Base-by-base conservation (phyloP, 1,139 yeast species). In the Suhomyces kunorum region DNA sequence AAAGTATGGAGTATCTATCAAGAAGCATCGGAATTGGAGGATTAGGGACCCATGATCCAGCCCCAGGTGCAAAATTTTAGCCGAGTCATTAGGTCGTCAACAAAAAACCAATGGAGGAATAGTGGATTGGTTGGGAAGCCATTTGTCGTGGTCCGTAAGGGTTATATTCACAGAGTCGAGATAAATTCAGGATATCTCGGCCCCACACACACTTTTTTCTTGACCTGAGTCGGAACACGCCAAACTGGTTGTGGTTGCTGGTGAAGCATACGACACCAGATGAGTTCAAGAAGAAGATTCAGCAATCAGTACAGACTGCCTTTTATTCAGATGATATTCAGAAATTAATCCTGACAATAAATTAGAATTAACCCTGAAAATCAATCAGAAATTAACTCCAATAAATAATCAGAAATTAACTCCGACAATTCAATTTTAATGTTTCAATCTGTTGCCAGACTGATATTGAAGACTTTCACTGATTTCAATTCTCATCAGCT, bases 161-260 rank as follows among this genome's bases (percentile, higher is more conserved):
- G 46, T 40, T 40, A 43, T 34, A 39, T 43, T 40, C 41, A 36
- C 25, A 34, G 38, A 34, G 35, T 16, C 33, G 31, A 33, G 42
- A 38, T 34, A 32, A 34, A 28, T 38, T 46, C 47, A 45, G 39
- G 28, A 39, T 42, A 38, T 36, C 33, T 39, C 40, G 22, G 20
- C 36, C 36, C 41, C 43, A 45, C 50, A 48, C 51, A 48, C 50
- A 43, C 43, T 29, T 38, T 45, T 45, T 48, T 49, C 41, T 36
- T 45, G 48, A 42, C 43, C 45, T 33, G 24, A 28, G 24, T 24
- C 25, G 24, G 24, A 11, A 23, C 17, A 16, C 17, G n/a, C 7
- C 28, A 24, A 23, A 32, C 23, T 32, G 34, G 34, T 11, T 31
- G 14, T 11, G 15, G 24, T 29, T 28, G 13, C 17, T 20, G 22